phyloP scores from a whole-genome alignment of 1,284 basidiomycete genomes.

The Moesziomyces parantarcticus region DNA sequence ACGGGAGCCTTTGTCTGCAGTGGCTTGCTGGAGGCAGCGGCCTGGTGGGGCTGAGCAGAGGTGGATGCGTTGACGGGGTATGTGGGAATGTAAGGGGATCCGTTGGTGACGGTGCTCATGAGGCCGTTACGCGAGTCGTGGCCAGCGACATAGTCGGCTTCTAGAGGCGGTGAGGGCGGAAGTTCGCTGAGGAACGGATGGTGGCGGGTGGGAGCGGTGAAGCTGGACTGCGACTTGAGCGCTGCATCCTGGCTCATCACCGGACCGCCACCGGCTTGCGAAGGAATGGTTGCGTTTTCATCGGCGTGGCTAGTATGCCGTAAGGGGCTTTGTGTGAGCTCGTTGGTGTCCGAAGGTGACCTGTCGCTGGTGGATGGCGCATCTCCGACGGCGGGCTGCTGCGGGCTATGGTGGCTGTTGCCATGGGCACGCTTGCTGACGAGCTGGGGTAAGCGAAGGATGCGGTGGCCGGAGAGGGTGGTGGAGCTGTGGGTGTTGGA shows the following conservation, averaged over 20 bases:
- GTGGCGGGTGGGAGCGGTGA: conserved; percentile 48
- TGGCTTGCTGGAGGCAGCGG: conserved; percentile 1
- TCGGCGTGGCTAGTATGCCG: conserved; percentile 9
- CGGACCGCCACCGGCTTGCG: conserved; percentile 5
- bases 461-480: conserved; percentile 39
- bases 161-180: conserved; percentile 59
- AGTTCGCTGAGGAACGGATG: conserved; percentile 59
- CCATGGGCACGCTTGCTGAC: conserved; percentile 50
- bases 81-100: conserved; percentile 10
- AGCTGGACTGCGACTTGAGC: conserved; percentile 42
- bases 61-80: conserved; percentile 6
- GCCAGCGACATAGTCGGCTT: conserved; percentile 47
- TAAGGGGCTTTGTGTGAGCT: conserved; percentile 12
- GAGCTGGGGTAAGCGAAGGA: conserved; percentile 55
- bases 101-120: conserved; percentile 29
- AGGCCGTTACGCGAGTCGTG: conserved; percentile 42
- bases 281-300: conserved; percentile 1
- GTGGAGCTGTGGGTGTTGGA: conserved; percentile 19
- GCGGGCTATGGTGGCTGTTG: conserved; percentile 9
- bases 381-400: conserved; percentile 19
- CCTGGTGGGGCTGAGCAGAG: neutral
- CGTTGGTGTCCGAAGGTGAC: conserved; percentile 11
- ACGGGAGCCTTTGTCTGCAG: conserved; percentile 33
- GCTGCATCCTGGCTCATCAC: conserved; percentile 30
- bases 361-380: conserved; percentile 5